Base-by-base conservation (phyloP, 306 rosid genomes). In the Cucumis hystrix region DNA sequence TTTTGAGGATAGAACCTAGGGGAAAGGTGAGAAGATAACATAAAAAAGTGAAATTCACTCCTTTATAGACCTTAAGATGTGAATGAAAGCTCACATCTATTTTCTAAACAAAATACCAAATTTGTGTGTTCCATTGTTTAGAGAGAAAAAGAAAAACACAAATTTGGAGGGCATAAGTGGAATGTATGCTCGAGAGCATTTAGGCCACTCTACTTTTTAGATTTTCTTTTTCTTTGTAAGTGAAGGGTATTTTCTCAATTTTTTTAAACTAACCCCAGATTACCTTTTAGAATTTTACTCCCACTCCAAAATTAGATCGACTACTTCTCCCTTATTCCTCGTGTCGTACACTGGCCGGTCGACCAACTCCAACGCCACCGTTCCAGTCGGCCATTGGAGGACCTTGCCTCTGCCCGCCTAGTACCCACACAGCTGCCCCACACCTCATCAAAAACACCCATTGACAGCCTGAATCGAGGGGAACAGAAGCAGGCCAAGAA, bases 311-410 rank as follows among this genome's bases (percentile, higher is more conserved):
- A 4, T 66, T 67, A 67, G 74, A 67, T 67, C 74, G 55, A 41
- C 74, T 10, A 40, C 52, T 33, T 20, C 55, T 67, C 18, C 74
- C 28, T n/a, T 67, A 18, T 41, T 67, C 55, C 55, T 41, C 74
- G 74, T 67, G 55, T 67, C 54, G 55, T 20, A 20, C 74, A 40
- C 74, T 40, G 74, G 54, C 74, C 52, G 54, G 74, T 67, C 74
- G 74, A 41, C 73, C 52, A 66, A 40, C 52, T 39, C 51, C 52
- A n/a, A 39, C 74, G 74, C 74, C 55, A 41, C 74, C 55, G 35
- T 41, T 41, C 55, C 74, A 67, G 74, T 67, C 74, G 54, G 35
- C 30, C 74, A 67, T 20, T 67, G 33, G 74, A 20, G 52, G 35
- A 10, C 73, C 52, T n/a, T 40, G 6, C 73, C 54, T 39, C 73